A percentile compares a stretch with the other conserved stretches of the same genome.
These are phyloP conservation scores for Fusarium floridanum DNA, from an alignment of 2,329 filamentous ascomycete species.

Conservation along the genomic window DNA sequence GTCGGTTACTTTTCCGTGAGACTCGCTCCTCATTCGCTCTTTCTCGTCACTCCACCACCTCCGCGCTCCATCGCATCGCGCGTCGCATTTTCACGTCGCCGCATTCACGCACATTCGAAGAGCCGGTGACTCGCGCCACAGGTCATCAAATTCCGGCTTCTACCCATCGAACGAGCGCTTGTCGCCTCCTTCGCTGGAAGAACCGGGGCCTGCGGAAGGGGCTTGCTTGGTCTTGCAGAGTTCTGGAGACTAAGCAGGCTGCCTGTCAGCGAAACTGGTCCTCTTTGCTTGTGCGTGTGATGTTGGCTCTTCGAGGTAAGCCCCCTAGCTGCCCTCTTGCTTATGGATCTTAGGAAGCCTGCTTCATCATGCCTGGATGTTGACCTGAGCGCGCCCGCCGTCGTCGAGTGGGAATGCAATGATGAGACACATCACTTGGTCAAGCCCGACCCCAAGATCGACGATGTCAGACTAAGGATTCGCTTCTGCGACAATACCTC, in stretches of 20 bases:
- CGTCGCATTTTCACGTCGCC: neutral
- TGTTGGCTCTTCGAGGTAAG: neutral
- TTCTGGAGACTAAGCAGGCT: constrained; percentile 11
- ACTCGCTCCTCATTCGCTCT: neutral
- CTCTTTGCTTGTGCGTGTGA: constrained; percentile 6
- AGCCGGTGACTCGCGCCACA: constrained; percentile 12
- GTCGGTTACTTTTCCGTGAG: constrained; percentile 1
- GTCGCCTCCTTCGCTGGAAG: constrained; percentile 15
- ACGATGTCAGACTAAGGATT: constrained; percentile 1
- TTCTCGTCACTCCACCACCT: neutral
- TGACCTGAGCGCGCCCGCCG: constrained; percentile 6
- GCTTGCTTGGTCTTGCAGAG: constrained; percentile 16
- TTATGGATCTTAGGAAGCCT: neutral
- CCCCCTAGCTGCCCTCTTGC: neutral
- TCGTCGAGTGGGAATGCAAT: constrained; percentile 14
- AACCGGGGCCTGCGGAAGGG: constrained; percentile 15
- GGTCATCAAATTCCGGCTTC: constrained; percentile 9
- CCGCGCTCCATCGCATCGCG: neutral
- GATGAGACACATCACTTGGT: constrained; percentile 16
- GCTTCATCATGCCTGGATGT: neutral
- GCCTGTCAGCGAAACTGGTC: constrained; percentile 12
- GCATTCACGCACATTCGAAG: neutral
- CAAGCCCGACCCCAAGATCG: constrained; percentile 13
- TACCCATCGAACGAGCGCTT: constrained; percentile 14
- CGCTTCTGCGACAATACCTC: neutral